Base-by-base conservation (phyloP, 1,139 yeast species). In the Magnusiomyces suaveolens region DNA sequence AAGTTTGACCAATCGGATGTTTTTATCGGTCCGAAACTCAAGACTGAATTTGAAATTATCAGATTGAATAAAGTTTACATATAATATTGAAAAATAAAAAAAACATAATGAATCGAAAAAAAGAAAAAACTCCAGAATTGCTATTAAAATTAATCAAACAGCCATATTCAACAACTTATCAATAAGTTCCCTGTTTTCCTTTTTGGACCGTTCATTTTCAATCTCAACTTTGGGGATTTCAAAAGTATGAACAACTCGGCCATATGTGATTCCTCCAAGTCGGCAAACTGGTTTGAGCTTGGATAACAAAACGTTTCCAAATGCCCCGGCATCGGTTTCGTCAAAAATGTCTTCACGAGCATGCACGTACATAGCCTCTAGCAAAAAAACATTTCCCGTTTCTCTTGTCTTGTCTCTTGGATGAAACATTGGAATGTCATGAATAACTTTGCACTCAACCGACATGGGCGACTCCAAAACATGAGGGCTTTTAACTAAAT, bases 391-490 rank as follows among this genome's bases (percentile, higher is more conserved):
- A 0, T 72, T 68, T 1, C 81, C 80, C 0, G 79, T 69, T 16
- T 63, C 65, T 46, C 63, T 66, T 0, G 63, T 66, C 2, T 77
- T 73, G 12, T 56, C 51, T 1, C 77, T 73, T 60, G 77, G 81
- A 21, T 64, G 59, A 76, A 77, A 77, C 23, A 73, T 75, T 60
- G 77, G 81, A 60, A 75, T 78, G 20, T 64, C 59, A 53, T 71
- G 69, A n/a, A 78, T 57, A 36, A 80, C 66, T 61, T 75, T 78
- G 38, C 77, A 80, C 64, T 81, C 86, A n/a, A 81, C 62, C 3
- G 82, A 77, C 60, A 81, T 80, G 1, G 81, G 83, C 43, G 81
- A 75, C 59, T 81, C 85, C 0, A 78, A 80, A 8, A 81, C 85
- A 61, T 77, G 80, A 3, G 79, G 74, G 0, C 84, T 76, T 54